These are phyloP conservation scores for Syzygium syzygioides DNA, from an alignment of 441 rosid species.

Conservation along the genomic window DNA sequence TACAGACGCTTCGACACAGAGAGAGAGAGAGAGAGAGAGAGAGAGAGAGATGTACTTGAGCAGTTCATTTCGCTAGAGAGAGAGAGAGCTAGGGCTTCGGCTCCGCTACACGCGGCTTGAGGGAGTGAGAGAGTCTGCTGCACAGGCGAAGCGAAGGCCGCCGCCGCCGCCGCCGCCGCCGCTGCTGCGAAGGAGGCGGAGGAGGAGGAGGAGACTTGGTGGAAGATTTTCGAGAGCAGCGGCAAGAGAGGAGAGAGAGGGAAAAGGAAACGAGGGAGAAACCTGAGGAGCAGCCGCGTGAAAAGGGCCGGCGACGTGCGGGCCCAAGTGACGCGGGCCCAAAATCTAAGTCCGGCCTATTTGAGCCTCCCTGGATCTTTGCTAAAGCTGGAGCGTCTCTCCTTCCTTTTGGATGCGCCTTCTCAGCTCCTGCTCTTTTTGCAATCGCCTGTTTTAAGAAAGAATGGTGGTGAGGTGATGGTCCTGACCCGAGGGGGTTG, in stretches of 20 bases:
- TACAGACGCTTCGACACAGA: neutral
- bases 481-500: accelerated
- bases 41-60: conserved; percentile 49
- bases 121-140: neutral
- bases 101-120: neutral
- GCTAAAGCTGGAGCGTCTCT: too few species aligned
- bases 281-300: neutral
- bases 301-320: neutral
- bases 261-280: neutral
- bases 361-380: neutral
- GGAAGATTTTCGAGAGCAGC: neutral
- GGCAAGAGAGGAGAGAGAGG: neutral
- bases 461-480: neutral
- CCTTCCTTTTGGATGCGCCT: neutral
- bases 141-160: neutral
- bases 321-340: neutral
- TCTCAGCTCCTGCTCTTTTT: neutral
- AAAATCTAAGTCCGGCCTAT: neutral
- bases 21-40: too few species aligned
- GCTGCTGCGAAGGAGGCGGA: neutral
- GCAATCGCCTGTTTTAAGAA: neutral
- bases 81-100: conserved; percentile 13
- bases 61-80: conserved; percentile 51
- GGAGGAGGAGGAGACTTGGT: neutral
- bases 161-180: neutral